phyloP scores from a whole-genome alignment of 345 rosid species.

The Populus nigra region DNA sequence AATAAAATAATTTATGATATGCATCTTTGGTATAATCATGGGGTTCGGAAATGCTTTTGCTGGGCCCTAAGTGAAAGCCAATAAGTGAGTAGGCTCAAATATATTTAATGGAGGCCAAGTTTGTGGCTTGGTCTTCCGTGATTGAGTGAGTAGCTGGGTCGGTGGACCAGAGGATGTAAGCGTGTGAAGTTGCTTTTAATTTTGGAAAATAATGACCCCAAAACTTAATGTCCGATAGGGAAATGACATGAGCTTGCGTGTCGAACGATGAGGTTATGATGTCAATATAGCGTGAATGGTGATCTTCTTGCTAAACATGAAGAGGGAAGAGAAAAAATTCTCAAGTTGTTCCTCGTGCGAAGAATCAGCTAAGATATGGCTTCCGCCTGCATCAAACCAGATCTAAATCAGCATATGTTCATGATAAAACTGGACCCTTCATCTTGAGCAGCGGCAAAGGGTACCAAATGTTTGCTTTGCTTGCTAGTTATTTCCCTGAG shows the following conservation, averaged over 20 bases:
- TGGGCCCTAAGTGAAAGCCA: not conserved
- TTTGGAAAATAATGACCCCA: not conserved
- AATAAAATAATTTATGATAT: not conserved
- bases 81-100: not conserved
- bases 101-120: not conserved
- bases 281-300: constrained; percentile 14
- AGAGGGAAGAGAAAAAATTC: not conserved
- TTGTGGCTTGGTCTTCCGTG: not conserved
- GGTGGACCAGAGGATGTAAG: constrained; percentile 3
- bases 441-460: not conserved
- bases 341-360: constrained; percentile 8
- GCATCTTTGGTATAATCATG: constrained; percentile 1
- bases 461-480: not conserved
- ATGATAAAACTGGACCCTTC: constrained; percentile 8
- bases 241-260: not conserved
- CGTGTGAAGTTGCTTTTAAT: not conserved
- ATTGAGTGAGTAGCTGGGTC: not conserved
- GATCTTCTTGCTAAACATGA: not conserved
- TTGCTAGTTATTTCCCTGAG: not conserved
- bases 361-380: not conserved
- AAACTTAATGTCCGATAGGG: no score
- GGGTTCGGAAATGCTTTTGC: not conserved
- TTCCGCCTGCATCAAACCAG: constrained; percentile 3
- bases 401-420: constrained; percentile 2
- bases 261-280: not conserved